Percentiles rank a stretch among this genome's conserved stretches.
These are phyloP conservation scores for Tetradesmus obliquus DNA, from an alignment of 139 green algal genomes.

Conservation along the genomic window DNA sequence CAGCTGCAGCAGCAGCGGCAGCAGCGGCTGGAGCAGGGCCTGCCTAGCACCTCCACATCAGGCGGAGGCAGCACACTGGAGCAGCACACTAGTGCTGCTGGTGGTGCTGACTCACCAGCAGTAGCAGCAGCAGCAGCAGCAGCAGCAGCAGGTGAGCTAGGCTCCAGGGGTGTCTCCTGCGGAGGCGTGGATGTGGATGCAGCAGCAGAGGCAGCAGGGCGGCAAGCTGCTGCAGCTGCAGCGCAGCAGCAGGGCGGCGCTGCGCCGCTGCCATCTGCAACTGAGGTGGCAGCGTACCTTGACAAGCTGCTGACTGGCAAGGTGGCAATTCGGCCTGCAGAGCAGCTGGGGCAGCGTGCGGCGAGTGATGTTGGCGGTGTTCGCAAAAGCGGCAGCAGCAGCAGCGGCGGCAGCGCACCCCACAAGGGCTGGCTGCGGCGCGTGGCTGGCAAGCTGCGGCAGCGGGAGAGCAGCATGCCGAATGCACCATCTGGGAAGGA, in stretches of 20 bases:
- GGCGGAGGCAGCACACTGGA: background rate
- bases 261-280: background rate
- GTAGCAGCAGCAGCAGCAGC: background rate
- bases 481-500: background rate
- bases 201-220: background rate
- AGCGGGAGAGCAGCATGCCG: background rate
- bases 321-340: background rate
- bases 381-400: background rate
- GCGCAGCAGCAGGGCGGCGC: background rate
- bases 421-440: background rate
- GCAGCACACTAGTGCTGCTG: background rate
- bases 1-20: slow-evolving; percentile 8
- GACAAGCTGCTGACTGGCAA: slow-evolving; percentile 24
- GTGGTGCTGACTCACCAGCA: background rate
- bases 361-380: background rate
- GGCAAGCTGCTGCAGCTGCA: background rate
- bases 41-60: background rate
- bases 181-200: background rate
- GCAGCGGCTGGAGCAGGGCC: background rate
- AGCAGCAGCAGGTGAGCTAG: background rate
- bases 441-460: background rate
- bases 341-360: background rate
- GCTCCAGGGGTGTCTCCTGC: background rate
- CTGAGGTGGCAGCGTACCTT: slow-evolving; percentile 16
- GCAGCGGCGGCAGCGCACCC: background rate